Evolutionary conservation across 495 filamentous ascomycete species (phyloP).

Genomic region (Tirmania nivea): DNA sequence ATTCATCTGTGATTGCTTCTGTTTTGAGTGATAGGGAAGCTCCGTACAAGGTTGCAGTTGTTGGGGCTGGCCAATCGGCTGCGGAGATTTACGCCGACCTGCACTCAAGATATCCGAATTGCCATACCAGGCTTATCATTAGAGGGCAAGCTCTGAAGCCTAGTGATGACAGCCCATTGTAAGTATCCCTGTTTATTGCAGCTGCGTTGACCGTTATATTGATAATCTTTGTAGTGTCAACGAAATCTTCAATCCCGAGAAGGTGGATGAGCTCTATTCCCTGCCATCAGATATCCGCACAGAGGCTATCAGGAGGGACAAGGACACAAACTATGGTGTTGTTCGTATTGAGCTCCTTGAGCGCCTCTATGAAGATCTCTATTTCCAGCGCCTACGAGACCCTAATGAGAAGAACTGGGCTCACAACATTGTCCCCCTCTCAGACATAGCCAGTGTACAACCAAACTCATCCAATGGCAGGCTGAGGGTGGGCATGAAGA

Average conservation of each 20-base stretch:
- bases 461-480: conserved; percentile 23
- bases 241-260: conserved; percentile 78
- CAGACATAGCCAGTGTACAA: conserved; percentile 34
- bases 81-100: conserved; percentile 90
- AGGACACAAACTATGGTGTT: conserved; percentile 80
- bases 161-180: conserved; percentile 93
- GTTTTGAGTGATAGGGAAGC: conserved; percentile 35
- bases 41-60: conserved; percentile 53
- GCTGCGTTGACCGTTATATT: background rate
- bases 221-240: conserved; percentile 51
- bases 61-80: conserved; percentile 79
- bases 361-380: conserved; percentile 62
- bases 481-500: conserved; percentile 21
- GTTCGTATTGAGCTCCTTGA: conserved; percentile 76
- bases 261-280: conserved; percentile 50
- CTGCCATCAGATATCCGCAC: conserved; percentile 38
- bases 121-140: conserved; percentile 55
- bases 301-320: conserved; percentile 39
- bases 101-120: conserved; percentile 58
- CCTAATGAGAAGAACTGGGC: conserved; percentile 52
- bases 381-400: conserved; percentile 55
- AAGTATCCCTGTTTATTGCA: conserved; percentile 21
- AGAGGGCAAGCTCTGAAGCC: conserved; percentile 59
- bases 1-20: conserved; percentile 38
- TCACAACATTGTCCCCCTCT: conserved; percentile 49